Conservation (phyloP, 2,329 filamentous ascomycete species). For the Fusarium tuaranense region DNA sequence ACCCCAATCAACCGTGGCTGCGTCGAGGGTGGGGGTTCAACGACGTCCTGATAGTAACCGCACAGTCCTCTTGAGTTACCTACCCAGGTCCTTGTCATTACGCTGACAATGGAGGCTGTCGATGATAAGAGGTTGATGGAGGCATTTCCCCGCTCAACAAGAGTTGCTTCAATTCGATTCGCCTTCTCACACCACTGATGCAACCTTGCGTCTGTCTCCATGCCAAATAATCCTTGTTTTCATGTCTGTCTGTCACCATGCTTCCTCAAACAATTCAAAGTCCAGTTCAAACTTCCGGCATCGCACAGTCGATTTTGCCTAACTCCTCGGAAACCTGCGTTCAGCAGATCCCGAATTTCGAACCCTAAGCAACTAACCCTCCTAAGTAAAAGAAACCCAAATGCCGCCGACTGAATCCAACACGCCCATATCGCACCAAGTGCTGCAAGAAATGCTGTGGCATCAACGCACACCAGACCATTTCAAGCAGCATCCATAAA, state of each 20-base stretch:
- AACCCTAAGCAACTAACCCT: constrained; percentile 14
- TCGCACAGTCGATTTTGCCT: not conserved
- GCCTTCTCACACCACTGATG: not conserved
- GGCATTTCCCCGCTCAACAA: not conserved
- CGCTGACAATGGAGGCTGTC: not conserved
- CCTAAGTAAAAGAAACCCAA: constrained; percentile 15
- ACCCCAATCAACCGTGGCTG: constrained; percentile 32
- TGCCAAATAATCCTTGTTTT: not conserved
- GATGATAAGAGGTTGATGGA: not conserved
- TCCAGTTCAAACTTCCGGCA: not conserved
- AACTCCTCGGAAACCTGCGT: not conserved
- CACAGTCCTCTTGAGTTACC: not conserved
- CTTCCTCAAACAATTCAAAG: not conserved
- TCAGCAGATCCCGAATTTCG: not conserved
- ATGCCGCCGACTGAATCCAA: constrained; percentile 15
- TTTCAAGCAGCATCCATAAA: not conserved
- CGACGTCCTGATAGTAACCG: constrained; percentile 11
- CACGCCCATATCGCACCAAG: not conserved
- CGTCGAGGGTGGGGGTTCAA: constrained; percentile 29
- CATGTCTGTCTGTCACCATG: not conserved
- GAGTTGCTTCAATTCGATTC: not conserved
- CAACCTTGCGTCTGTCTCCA: not conserved
- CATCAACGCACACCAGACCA: not conserved
- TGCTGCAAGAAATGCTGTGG: constrained; percentile 21
- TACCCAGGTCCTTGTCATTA: not conserved